These are phyloP conservation scores for Penicillium sp. DNA, from an alignment of 2,329 filamentous ascomycete species.

Conservation along the genomic window DNA sequence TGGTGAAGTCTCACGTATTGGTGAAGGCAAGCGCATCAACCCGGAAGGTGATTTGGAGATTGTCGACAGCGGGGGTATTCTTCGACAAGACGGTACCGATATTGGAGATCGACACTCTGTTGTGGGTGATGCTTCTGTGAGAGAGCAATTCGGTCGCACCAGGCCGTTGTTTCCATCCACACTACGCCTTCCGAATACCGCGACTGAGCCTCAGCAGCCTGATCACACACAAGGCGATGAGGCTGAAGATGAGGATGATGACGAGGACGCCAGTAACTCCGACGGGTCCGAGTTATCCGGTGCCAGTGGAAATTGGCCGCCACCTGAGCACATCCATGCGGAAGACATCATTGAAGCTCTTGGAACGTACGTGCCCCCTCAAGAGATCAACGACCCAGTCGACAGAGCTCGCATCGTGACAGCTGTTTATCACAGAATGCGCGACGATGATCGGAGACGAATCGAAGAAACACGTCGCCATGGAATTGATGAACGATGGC, in stretches of 20 bases:
- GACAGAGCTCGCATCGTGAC: conserved; percentile 45
- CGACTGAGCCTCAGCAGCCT: conserved; percentile 12
- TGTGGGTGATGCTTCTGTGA: conserved; percentile 52
- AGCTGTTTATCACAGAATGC: conserved; percentile 42
- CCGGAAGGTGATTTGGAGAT: conserved; percentile 67
- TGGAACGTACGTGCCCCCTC: conserved; percentile 43
- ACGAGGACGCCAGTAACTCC: conserved; percentile 22
- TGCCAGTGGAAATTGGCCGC: conserved; percentile 41
- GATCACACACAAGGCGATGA: conserved; percentile 14
- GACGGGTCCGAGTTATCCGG: conserved; percentile 32
- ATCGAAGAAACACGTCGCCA: conserved; percentile 42
- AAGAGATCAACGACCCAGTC: conserved; percentile 46
- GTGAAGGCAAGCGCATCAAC: conserved; percentile 68
- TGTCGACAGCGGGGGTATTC: conserved; percentile 60
- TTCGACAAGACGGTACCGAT: conserved; percentile 64
- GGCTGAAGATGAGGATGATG: conserved; percentile 26
- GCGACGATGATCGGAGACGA: conserved; percentile 40
- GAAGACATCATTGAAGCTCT: conserved; percentile 48
- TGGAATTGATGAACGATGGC: conserved; percentile 70
- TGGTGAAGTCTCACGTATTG: conserved; percentile 61
- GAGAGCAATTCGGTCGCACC: conserved; percentile 38
- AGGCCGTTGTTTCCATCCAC: conserved; percentile 37
- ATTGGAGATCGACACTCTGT: conserved; percentile 63
- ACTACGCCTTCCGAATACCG: conserved; percentile 26
- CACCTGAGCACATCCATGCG: conserved; percentile 40